Conservation (phyloP, 2,329 filamentous ascomycete genomes). For the Calonectria pseudoturangicola region DNA sequence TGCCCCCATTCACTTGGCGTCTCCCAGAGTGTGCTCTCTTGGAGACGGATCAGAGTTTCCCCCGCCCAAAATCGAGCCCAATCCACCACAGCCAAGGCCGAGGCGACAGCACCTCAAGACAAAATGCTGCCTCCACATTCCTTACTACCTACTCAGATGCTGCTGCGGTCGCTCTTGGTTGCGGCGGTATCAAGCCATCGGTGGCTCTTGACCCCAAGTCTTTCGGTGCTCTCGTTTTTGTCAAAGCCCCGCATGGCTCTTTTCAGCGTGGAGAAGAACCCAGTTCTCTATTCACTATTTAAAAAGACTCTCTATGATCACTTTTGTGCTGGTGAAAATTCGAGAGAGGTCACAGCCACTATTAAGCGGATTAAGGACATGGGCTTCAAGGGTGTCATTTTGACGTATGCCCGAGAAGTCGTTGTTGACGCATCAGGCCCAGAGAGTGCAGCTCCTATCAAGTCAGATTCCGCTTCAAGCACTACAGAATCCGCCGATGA, state of each 20-base stretch:
- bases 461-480: background rate
- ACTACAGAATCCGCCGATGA: constrained; percentile 64
- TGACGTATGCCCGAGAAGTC: constrained; percentile 71
- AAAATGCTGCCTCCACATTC: constrained; percentile 64
- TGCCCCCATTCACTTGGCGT: background rate
- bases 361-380: constrained; percentile 66
- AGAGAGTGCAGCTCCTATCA: constrained; percentile 3
- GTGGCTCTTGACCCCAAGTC: constrained; percentile 62
- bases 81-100: background rate
- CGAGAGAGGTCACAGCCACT: constrained; percentile 64
- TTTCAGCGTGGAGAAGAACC: constrained; percentile 70
- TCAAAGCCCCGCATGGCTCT: constrained; percentile 58
- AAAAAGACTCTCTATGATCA: constrained; percentile 72
- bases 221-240: constrained; percentile 60
- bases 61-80: background rate
- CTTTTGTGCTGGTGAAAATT: constrained; percentile 73
- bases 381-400: constrained; percentile 72
- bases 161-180: constrained; percentile 64
- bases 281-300: constrained; percentile 66
- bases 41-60: background rate
- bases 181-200: constrained; percentile 65
- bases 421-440: constrained; percentile 59
- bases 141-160: constrained; percentile 57
- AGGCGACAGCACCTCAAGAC: constrained; percentile 50
- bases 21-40: background rate